phyloP scores from a whole-genome alignment of 1,284 basidiomycete genomes.

The Singerocomus rubriflavus region DNA sequence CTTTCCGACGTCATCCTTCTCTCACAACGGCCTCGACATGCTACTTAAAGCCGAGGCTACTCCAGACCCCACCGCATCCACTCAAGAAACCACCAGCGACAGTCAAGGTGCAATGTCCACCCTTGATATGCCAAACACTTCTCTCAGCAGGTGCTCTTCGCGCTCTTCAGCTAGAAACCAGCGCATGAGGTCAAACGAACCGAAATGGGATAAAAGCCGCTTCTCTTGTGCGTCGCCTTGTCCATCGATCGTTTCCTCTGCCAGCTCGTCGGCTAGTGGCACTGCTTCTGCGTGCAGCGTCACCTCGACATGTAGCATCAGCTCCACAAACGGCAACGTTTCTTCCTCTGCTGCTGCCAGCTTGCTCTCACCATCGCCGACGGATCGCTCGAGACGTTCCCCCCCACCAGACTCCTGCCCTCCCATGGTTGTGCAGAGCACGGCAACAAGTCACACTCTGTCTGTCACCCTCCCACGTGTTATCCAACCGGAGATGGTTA shows the following conservation, averaged over 20 bases:
- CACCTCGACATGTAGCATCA: slow-evolving; percentile 21
- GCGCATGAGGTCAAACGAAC: slow-evolving; percentile 24
- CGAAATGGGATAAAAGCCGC: slow-evolving; percentile 29
- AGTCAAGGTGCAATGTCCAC: slow-evolving; percentile 22
- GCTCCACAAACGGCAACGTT: slow-evolving; percentile 12
- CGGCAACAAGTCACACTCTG: slow-evolving; percentile 33
- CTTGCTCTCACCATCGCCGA: slow-evolving; percentile 33
- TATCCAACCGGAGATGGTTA: slow-evolving; percentile 55
- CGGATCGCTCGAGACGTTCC: slow-evolving; percentile 37
- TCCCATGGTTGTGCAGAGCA: slow-evolving; percentile 39
- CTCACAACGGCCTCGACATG: slow-evolving; percentile 28
- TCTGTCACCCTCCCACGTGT: slow-evolving; percentile 42
- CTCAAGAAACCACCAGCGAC: slow-evolving; percentile 19
- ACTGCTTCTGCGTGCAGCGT: slow-evolving; percentile 26
- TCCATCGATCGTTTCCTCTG: slow-evolving; percentile 25
- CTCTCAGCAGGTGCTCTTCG: slow-evolving; percentile 30
- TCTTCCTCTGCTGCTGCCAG: slow-evolving; percentile 16
- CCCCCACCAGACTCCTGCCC: slow-evolving; percentile 39
- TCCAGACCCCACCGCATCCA: slow-evolving; percentile 14
- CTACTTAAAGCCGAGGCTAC: slow-evolving; percentile 32
- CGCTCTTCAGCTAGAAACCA: slow-evolving; percentile 30
- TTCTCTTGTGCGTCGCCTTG: slow-evolving; percentile 31
- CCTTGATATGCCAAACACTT: slow-evolving; percentile 23
- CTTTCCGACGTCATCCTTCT: slow-evolving; percentile 34
- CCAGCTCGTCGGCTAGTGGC: slow-evolving; percentile 23